Percentiles rank a stretch among this genome's conserved stretches.
These are phyloP conservation scores for Saposhnikovia divaricata DNA, from an alignment of 129 eudicot species.

Conservation along the genomic window DNA sequence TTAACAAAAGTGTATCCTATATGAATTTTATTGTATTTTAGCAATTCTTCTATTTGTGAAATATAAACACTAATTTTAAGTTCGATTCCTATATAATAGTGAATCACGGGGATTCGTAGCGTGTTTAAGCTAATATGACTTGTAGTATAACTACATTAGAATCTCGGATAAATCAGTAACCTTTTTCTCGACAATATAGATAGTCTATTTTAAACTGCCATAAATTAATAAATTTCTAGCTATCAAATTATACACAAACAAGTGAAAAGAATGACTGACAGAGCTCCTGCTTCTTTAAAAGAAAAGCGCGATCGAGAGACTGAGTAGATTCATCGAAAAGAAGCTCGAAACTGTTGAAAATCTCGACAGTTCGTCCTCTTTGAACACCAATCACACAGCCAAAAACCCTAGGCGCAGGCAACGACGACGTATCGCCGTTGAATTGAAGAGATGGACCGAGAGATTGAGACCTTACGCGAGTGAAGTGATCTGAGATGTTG, in stretches of 20 bases:
- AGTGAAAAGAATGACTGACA: slow-evolving; percentile 36
- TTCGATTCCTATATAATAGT: too few relatives aligned
- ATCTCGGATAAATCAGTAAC: too few relatives aligned
- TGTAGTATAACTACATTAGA: too few relatives aligned
- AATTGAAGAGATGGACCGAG: slow-evolving; percentile 27
- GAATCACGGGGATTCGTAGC: too few relatives aligned
- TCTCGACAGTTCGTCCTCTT: slow-evolving; percentile 90
- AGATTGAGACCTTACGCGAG: slow-evolving; percentile 73
- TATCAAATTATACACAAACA: neutral
- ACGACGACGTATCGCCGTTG: slow-evolving; percentile 31
- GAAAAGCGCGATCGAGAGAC: slow-evolving; percentile 81
- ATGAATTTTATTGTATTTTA: too few relatives aligned
- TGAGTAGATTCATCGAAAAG: slow-evolving; percentile 51
- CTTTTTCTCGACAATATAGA: too few relatives aligned
- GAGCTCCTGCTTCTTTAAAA: slow-evolving; percentile 89
- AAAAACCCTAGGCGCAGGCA: slow-evolving; percentile 53
- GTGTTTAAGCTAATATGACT: neutral
- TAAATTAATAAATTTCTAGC: neutral
- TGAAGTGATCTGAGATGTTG: slow-evolving; percentile 89
- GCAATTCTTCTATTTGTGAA: neutral
- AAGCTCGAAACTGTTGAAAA: slow-evolving; percentile 91
- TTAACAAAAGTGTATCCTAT: too few relatives aligned
- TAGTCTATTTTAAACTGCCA: neutral
- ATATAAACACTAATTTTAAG: too few relatives aligned
- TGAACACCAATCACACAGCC: slow-evolving; percentile 95